Evolutionary conservation across 2,329 filamentous ascomycete genomes (phyloP).

Genomic region (Pseudogymnoascus sp.): DNA sequence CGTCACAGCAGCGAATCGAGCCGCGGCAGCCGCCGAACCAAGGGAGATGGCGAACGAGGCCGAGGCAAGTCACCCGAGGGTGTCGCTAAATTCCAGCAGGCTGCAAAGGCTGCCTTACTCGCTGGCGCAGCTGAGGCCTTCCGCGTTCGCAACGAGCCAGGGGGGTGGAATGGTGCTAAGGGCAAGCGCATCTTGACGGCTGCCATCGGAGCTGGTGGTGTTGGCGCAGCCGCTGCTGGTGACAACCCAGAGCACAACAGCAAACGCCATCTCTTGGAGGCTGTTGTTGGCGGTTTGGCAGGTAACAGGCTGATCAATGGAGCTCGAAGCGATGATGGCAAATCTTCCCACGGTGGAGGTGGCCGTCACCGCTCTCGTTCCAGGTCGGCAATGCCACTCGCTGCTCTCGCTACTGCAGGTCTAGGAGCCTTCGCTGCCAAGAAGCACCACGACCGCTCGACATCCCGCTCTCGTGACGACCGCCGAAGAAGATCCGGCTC

Average conservation of each 20-base stretch:
- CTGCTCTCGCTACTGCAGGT: slow-evolving; percentile 56
- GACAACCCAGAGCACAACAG: slow-evolving; percentile 62
- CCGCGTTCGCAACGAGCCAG: slow-evolving; percentile 79
- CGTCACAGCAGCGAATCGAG: slow-evolving; percentile 33
- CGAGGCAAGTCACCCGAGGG: slow-evolving; percentile 41
- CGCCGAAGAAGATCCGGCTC: slow-evolving; percentile 18
- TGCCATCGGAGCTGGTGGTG: slow-evolving; percentile 75
- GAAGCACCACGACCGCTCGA: slow-evolving; percentile 50
- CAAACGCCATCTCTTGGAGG: slow-evolving; percentile 77
- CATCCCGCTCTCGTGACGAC: slow-evolving; percentile 28
- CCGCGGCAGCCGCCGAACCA: slow-evolving; percentile 42
- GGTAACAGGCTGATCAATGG: slow-evolving; percentile 83
- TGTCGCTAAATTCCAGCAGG: slow-evolving; percentile 66
- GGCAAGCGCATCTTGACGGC: slow-evolving; percentile 87
- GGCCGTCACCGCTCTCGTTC: slow-evolving; percentile 57
- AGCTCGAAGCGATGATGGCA: slow-evolving; percentile 46
- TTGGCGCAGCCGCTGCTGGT: slow-evolving; percentile 68
- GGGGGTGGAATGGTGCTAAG: slow-evolving; percentile 84
- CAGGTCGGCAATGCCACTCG: slow-evolving; percentile 47
- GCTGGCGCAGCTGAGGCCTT: slow-evolving; percentile 91
- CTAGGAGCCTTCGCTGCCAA: slow-evolving; percentile 55
- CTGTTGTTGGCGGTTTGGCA: slow-evolving; percentile 80
- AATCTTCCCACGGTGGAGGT: slow-evolving; percentile 22
- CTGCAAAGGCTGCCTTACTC: slow-evolving; percentile 82
- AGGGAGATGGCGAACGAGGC: slow-evolving; percentile 37